These are phyloP conservation scores for Puccinia horiana DNA, from an alignment of 1,284 basidiomycete genomes.

Conservation along the genomic window DNA sequence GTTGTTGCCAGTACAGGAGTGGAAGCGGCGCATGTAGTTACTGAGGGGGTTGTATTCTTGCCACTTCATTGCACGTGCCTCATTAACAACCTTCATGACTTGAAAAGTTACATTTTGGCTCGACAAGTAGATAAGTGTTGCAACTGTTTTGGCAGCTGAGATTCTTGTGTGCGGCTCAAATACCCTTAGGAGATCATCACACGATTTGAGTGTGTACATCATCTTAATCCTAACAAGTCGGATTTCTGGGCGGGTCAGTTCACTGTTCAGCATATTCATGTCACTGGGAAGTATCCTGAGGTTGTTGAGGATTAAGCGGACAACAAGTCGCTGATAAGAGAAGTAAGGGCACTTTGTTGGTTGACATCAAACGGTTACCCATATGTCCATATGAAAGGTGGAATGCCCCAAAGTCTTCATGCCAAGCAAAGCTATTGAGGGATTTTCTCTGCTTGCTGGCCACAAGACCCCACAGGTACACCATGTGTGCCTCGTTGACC, in stretches of 20 bases:
- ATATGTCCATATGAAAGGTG: not conserved
- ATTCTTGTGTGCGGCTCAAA: not conserved
- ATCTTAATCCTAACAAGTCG: not conserved
- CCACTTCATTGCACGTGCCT: not conserved
- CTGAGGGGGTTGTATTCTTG: not conserved
- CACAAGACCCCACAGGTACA: not conserved
- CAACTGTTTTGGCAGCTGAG: not conserved
- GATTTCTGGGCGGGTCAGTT: not conserved
- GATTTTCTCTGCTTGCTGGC: not conserved
- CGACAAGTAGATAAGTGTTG: not conserved
- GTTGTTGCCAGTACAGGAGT: not conserved
- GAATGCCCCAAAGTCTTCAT: not conserved
- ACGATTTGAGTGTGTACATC: not conserved
- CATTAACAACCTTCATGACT: slow-evolving; percentile 11
- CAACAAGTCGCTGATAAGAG: not conserved
- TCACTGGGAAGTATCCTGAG: not conserved
- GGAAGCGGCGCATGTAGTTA: not conserved
- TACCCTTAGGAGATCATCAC: not conserved
- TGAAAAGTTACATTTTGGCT: not conserved
- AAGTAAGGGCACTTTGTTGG: not conserved
- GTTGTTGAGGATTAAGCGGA: not conserved
- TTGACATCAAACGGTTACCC: not conserved
- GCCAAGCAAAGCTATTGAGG: not conserved
- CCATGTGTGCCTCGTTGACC: not conserved
- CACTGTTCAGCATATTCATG: not conserved